Evolutionary conservation across 73 alveolate genomes (phyloP).

Genomic region (Stentor coeruleus): DNA sequence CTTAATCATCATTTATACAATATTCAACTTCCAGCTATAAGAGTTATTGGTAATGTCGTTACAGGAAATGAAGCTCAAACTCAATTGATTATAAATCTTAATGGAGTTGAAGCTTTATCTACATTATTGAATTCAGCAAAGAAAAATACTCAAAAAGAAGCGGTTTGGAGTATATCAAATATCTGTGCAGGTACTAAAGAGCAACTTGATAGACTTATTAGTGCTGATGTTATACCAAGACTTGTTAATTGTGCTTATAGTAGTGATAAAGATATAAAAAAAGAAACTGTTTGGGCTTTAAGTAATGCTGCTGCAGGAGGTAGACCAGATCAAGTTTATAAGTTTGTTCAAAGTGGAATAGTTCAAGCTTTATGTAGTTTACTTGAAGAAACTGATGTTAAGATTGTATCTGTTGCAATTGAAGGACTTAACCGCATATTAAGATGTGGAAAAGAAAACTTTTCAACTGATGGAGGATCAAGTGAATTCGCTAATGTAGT

Average conservation of each 20-base stretch:
- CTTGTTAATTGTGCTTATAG: constrained; percentile 47
- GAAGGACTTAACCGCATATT: constrained; percentile 81
- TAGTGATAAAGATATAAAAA: constrained; percentile 72
- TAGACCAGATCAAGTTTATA: constrained; percentile 51
- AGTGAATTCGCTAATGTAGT: constrained; percentile 55
- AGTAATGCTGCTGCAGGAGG: constrained; percentile 87
- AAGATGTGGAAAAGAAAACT: constrained; percentile 56
- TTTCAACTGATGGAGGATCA: constrained; percentile 31
- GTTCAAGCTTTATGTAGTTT: constrained; percentile 56
- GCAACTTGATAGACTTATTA: constrained; percentile 69
- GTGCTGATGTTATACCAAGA: constrained; percentile 51
- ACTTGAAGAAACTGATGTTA: constrained; percentile 57
- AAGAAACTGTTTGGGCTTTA: constrained; percentile 92
- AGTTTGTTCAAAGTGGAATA: constrained; percentile 67
- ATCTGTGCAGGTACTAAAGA: constrained; percentile 91
- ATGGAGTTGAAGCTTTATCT: constrained; percentile 69
- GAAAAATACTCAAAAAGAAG: constrained; percentile 86
- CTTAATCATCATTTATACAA: constrained; percentile 61
- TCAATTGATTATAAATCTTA: constrained; percentile 69
- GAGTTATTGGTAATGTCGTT: constrained; percentile 94
- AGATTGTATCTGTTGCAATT: constrained; percentile 74
- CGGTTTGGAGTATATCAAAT: constrained; percentile 89
- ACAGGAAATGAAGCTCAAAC: constrained; percentile 87
- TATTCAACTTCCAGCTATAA: constrained; percentile 72
- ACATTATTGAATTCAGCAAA: constrained; percentile 61